Base-by-base conservation (phyloP, 805 yeast species). In the Nakazawaea anatomiae region DNA sequence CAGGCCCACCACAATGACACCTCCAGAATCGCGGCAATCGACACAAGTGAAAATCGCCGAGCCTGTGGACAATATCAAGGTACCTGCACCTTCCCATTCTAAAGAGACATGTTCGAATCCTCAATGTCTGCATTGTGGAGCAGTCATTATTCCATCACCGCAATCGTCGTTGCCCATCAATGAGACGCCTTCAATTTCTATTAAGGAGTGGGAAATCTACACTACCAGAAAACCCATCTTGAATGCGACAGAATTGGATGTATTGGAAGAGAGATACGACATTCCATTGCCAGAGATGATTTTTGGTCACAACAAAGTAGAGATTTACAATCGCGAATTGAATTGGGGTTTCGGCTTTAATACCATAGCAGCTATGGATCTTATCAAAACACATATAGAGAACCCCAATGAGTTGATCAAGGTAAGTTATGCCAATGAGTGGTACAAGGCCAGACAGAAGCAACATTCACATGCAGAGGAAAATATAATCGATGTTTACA, bases 211-310 rank as follows among this genome's bases (percentile, higher is more conserved):
- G 97, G 79, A 81, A 50, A 77, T 94, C 7, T 77, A 74, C 57
- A 83, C 96, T 0, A 69, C 73, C 32, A 82, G 89, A 63, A 78
- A 79, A 47, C 96, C 98, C 1, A 92, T 92, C 44, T 69, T 89
- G 54, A 85, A 78, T 56, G 74, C 90, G 1, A 72, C 66, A 1
- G 96, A 90, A 61, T 77, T 92, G 51, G 96, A 89, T 52, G 67
- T 67, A 2, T 76, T 85, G 60, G 87, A 82, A 54, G 64, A 77
- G 4, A 63, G 82, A 48, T 75, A 85, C 48, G 82, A 82, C 12
- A 80, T 92, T 54, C 96, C 98, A 0, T 68, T 92, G 42, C 99
- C 99, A 0, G 99, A 94, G 65, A 94, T 94, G 98, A 90, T 94
- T 5, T 94, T 94, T 69, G 98, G 98, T 8, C 81, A 87, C 57